These are phyloP conservation scores for Colletotrichum kahawae DNA, from an alignment of 2,329 filamentous ascomycete species.

Conservation along the genomic window DNA sequence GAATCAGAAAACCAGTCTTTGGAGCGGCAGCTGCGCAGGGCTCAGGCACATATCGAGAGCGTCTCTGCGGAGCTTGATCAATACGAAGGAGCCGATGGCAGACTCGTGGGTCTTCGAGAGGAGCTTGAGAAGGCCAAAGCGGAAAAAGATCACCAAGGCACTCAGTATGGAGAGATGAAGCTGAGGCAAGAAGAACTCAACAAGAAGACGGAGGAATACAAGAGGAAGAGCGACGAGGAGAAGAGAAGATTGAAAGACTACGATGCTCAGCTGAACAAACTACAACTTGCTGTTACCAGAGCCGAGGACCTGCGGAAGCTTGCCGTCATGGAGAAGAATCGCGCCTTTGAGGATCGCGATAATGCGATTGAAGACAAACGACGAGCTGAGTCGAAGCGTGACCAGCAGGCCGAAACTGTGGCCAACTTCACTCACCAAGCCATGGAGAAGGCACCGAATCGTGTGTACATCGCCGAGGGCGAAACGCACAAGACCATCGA, in stretches of 20 bases:
- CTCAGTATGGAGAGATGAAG: conserved; percentile 58
- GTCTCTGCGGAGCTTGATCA: conserved; percentile 66
- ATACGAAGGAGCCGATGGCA: conserved; percentile 71
- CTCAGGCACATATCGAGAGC: conserved; percentile 62
- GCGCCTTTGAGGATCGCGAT: conserved; percentile 56
- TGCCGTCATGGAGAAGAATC: conserved; percentile 67
- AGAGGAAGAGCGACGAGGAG: conserved; percentile 37
- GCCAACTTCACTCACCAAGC: conserved; percentile 62
- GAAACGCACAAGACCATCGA: conserved; percentile 66
- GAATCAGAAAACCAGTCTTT: conserved; percentile 41
- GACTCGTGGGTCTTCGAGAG: conserved; percentile 62
- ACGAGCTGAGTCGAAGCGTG: conserved; percentile 50
- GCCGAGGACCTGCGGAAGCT: conserved; percentile 54
- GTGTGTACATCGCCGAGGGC: conserved; percentile 67
- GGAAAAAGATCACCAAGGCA: conserved; percentile 52
- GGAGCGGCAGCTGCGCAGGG: conserved; percentile 59
- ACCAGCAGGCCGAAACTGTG: conserved; percentile 53
- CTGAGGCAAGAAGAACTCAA: conserved; percentile 56
- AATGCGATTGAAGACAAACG: conserved; percentile 50
- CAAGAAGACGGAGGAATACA: conserved; percentile 43
- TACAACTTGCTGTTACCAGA: conserved; percentile 55
- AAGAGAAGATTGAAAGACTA: conserved; percentile 39
- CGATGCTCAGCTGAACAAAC: conserved; percentile 52
- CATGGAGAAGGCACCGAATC: conserved; percentile 51
- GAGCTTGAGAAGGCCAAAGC: conserved; percentile 59